phyloP scores from a whole-genome alignment of 441 rosid genomes.

The Daphne laureola region DNA sequence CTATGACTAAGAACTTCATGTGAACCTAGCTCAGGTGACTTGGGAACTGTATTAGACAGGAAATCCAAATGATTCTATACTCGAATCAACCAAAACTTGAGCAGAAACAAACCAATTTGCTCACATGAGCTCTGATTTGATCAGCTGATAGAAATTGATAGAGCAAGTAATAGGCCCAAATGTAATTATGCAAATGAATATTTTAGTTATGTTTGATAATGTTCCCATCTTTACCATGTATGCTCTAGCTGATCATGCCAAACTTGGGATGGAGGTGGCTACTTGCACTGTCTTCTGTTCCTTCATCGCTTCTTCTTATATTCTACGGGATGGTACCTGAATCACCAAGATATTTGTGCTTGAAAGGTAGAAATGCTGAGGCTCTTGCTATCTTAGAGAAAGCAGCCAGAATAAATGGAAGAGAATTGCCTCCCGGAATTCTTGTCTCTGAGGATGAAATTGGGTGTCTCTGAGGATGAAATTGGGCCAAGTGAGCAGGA shows the following conservation, averaged over 20 bases:
- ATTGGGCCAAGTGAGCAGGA: slow-evolving; percentile 27
- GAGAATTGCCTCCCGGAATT: slow-evolving; percentile 35
- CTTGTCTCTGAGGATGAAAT: slow-evolving; percentile 45
- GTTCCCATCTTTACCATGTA: slow-evolving; percentile 8
- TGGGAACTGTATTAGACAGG: too few relatives aligned
- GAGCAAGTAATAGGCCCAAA: too few relatives aligned
- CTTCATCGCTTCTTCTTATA: slow-evolving; percentile 44
- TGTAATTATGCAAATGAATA: too few relatives aligned
- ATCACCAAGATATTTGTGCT: slow-evolving; percentile 55
- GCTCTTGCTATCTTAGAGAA: slow-evolving; percentile 39
- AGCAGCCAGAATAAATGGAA: slow-evolving; percentile 35
- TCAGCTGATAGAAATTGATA: too few relatives aligned
- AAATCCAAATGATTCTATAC: too few relatives aligned
- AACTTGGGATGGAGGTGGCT: slow-evolving; percentile 59
- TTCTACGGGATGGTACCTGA: slow-evolving; percentile 45
- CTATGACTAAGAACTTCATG: too few relatives aligned
- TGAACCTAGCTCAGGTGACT: too few relatives aligned
- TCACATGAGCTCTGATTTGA: background rate
- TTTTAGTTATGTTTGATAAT: background rate
- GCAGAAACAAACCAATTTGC: too few relatives aligned
- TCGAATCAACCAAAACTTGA: too few relatives aligned
- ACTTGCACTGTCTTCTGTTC: slow-evolving; percentile 43
- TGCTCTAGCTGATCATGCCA: slow-evolving; percentile 52
- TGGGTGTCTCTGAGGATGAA: slow-evolving; percentile 42
- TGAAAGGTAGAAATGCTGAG: slow-evolving; percentile 40